Conservation (phyloP, 345 rosid genomes). For the Schrenkiella parvula region DNA sequence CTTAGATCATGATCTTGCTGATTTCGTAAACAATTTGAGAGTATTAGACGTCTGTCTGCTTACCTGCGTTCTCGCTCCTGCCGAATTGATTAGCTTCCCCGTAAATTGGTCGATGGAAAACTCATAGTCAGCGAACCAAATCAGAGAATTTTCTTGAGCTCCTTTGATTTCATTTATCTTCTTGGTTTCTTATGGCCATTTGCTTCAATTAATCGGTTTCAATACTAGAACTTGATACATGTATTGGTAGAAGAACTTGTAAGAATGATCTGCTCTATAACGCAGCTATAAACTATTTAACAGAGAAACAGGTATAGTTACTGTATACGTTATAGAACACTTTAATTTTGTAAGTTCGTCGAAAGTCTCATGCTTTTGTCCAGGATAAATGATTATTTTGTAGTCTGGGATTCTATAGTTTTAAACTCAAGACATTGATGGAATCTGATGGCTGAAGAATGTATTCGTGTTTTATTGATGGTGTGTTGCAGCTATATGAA, state of each 20-base stretch:
- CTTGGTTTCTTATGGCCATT: neutral
- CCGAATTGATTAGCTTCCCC: neutral
- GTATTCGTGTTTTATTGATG: conserved; percentile 1
- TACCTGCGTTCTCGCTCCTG: neutral
- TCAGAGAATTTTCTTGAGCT: neutral
- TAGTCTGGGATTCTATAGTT: neutral
- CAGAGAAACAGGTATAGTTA: neutral
- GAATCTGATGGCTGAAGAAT: neutral
- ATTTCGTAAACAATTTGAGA: neutral
- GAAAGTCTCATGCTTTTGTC: neutral
- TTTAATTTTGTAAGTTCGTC: neutral
- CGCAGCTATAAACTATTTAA: neutral
- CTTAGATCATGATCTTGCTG: conserved; percentile 16
- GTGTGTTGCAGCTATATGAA: conserved; percentile 69
- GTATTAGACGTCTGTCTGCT: neutral
- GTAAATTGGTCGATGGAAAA: neutral
- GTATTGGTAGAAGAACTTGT: neutral
- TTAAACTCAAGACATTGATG: neutral
- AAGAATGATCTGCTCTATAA: neutral
- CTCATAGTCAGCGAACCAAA: neutral
- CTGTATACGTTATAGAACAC: neutral
- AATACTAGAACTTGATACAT: neutral
- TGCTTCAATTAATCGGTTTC: neutral
- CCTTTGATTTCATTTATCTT: neutral
- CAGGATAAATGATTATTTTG: neutral